phyloP scores from a whole-genome alignment of 2,329 filamentous ascomycete genomes.

The Trichophyton rubrum region DNA sequence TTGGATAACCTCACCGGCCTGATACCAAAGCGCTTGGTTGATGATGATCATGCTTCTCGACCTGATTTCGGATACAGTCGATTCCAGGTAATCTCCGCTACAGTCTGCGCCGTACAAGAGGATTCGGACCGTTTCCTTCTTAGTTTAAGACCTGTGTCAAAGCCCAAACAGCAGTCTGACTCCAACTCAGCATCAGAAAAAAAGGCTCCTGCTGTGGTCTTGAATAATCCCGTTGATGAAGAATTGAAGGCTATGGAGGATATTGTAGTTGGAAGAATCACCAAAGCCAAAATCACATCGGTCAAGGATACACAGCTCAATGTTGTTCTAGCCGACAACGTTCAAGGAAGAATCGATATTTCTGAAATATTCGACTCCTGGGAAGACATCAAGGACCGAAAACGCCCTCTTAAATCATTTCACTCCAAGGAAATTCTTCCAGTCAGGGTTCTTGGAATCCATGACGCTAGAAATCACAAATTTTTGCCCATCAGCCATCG shows the following conservation, averaged over 20 bases:
- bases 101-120: conserved; percentile 58
- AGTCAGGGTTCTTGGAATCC: conserved; percentile 71
- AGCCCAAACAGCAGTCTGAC: conserved; percentile 34
- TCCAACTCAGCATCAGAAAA: conserved; percentile 24
- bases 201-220: conserved; percentile 18
- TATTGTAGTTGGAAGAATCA: conserved; percentile 57
- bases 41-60: conserved; percentile 53
- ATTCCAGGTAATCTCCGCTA: conserved; percentile 61
- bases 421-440: conserved; percentile 55
- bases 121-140: conserved; percentile 57
- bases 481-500: conserved; percentile 88
- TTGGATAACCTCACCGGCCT: conserved; percentile 63
- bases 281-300: conserved; percentile 67
- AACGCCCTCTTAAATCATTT: conserved; percentile 66
- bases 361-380: conserved; percentile 82
- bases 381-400: conserved; percentile 74
- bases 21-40: conserved; percentile 65
- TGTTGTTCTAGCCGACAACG: conserved; percentile 71
- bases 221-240: conserved; percentile 52
- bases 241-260: conserved; percentile 55
- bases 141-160: conserved; percentile 42
- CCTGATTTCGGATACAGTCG: conserved; percentile 68
- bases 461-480: conserved; percentile 78
- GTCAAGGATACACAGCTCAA: conserved; percentile 89
- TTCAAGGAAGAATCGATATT: conserved; percentile 85